These are phyloP conservation scores for Fibroporia radiculosa DNA, from an alignment of 768 basidiomycete species.

Conservation along the genomic window DNA sequence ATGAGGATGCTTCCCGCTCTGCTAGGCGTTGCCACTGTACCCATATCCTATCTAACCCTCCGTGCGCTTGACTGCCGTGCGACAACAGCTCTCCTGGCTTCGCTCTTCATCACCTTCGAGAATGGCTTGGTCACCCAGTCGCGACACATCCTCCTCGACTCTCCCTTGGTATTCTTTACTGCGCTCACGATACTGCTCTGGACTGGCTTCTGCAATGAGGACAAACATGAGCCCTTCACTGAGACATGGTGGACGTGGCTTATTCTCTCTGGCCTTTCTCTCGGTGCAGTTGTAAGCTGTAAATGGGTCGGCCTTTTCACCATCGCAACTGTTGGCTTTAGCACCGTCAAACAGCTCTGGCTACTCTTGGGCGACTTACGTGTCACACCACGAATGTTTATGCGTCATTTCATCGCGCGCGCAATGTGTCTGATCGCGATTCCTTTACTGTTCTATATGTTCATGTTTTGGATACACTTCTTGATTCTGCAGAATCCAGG, in stretches of 20 bases:
- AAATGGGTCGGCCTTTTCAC: constrained; percentile 99
- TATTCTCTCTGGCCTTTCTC: constrained; percentile 72
- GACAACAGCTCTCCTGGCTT: constrained; percentile 84
- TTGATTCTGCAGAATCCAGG: constrained; percentile 81
- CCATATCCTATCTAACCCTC: constrained; percentile 87
- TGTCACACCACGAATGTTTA: constrained; percentile 66
- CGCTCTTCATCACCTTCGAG: constrained; percentile 92
- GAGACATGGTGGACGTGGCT: constrained; percentile 92
- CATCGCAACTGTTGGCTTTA: constrained; percentile 86
- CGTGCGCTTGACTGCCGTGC: constrained; percentile 89
- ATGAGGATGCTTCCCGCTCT: constrained; percentile 95
- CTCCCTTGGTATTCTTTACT: constrained; percentile 97
- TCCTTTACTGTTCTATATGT: constrained; percentile 87
- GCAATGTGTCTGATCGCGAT: constrained; percentile 84
- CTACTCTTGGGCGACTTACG: constrained; percentile 78
- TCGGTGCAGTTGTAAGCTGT: constrained; percentile 89
- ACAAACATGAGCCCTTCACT: constrained; percentile 78
- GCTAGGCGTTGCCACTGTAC: constrained; percentile 85
- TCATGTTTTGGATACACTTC: constrained; percentile 96
- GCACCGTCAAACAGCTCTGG: constrained; percentile 86
- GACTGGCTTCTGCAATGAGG: constrained; percentile 87
- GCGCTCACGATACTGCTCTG: constrained; percentile 83
- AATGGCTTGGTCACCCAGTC: constrained; percentile 96
- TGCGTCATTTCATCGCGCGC: constrained; percentile 81
- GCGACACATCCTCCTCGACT: constrained; percentile 94